Evolutionary conservation across 2,329 filamentous ascomycete species (phyloP).

Genomic region (Eurotiales sp.): DNA sequence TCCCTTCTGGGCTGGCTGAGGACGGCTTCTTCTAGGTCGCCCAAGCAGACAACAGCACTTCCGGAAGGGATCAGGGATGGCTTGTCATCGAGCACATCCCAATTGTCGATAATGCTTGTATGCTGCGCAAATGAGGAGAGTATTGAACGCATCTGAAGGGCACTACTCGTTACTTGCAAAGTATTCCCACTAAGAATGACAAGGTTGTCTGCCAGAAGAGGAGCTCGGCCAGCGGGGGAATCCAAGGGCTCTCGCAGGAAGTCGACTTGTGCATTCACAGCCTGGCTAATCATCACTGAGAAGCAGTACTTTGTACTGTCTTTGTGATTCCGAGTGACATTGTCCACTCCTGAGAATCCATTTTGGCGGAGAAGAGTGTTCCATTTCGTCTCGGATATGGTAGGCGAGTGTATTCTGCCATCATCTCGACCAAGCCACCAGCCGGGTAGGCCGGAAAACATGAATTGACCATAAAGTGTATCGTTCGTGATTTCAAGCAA

Average conservation of each 20-base stretch:
- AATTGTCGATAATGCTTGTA: too few relatives aligned
- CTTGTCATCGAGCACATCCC: too few relatives aligned
- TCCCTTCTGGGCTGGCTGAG: slow-evolving; percentile 4
- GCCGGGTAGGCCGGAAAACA: slow-evolving; percentile 33
- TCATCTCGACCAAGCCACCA: slow-evolving; percentile 33
- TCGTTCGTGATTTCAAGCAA: slow-evolving; percentile 36
- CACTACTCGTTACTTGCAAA: not conserved
- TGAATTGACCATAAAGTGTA: slow-evolving; percentile 16
- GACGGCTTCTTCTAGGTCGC: slow-evolving; percentile 3
- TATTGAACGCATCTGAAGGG: not conserved
- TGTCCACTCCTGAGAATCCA: slow-evolving; percentile 11
- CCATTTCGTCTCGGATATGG: not conserved
- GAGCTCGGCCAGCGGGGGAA: too few relatives aligned
- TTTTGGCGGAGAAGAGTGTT: not conserved
- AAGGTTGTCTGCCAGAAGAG: not conserved
- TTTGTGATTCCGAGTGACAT: not conserved
- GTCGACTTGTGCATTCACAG: slow-evolving; percentile 1
- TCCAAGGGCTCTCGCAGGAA: not conserved
- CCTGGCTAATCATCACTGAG: slow-evolving; percentile 2
- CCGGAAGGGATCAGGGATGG: not conserved
- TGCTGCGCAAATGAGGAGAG: too few relatives aligned
- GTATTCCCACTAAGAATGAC: not conserved
- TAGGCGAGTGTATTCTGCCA: not conserved
- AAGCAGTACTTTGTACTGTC: not conserved
- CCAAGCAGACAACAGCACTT: not conserved